Conservation (phyloP, 1,284 basidiomycete species). For the Melampsora americana region DNA sequence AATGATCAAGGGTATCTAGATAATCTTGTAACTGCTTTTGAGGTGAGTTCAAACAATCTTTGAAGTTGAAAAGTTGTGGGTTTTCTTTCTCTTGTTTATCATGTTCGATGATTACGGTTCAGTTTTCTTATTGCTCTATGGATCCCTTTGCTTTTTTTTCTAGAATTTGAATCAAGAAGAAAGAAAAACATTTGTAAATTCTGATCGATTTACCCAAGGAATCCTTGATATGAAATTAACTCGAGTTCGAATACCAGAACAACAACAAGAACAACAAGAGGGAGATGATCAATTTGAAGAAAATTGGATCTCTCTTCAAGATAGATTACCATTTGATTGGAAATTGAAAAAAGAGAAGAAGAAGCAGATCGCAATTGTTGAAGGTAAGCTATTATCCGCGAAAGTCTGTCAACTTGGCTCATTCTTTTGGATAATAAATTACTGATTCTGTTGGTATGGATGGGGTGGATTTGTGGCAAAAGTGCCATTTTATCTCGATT, state of each 20-base stretch:
- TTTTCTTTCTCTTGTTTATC: neutral
- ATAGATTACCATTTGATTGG: neutral
- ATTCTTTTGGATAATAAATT: too few species aligned
- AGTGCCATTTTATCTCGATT: constrained; percentile 60
- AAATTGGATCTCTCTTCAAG: neutral
- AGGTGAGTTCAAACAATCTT: constrained; percentile 18
- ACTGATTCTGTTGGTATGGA: neutral
- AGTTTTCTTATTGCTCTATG: too few species aligned
- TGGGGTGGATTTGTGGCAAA: constrained; percentile 33
- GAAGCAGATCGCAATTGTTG: constrained; percentile 2
- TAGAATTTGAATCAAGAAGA: neutral
- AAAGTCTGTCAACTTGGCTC: neutral
- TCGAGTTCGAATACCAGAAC: neutral
- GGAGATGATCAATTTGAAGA: neutral
- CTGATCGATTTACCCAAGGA: too few species aligned
- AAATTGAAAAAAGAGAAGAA: neutral
- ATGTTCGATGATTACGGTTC: neutral
- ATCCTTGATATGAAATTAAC: neutral
- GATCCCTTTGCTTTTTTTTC: neutral
- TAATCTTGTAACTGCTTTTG: constrained; percentile 18
- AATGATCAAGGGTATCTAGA: constrained; percentile 14
- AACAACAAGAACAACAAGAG: neutral
- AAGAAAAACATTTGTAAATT: neutral
- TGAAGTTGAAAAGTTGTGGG: too few species aligned
- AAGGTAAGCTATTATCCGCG: neutral